Percentiles rank a stretch among this genome's conserved stretches.
These are phyloP conservation scores for Saccharomycopsis selenospora DNA, from an alignment of 805 yeast species.

Conservation along the genomic window DNA sequence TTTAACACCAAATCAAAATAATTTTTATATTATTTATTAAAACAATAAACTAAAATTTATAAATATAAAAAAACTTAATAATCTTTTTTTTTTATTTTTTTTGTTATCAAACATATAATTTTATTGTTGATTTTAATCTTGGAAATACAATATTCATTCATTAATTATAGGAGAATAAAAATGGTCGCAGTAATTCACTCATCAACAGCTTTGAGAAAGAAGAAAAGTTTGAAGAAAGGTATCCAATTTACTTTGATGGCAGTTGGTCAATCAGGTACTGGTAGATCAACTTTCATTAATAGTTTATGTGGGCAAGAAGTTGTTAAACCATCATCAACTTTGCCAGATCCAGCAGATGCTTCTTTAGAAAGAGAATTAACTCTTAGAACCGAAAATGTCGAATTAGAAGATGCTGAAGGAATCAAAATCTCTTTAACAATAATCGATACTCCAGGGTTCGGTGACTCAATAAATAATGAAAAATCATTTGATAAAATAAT, in stretches of 20 bases:
- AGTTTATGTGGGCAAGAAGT: constrained; percentile 85
- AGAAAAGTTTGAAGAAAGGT: constrained; percentile 75
- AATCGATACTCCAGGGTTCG: constrained; percentile 82
- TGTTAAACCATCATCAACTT: constrained; percentile 62
- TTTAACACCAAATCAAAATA: too few relatives aligned
- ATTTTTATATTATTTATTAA: too few relatives aligned
- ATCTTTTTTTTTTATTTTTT: too few relatives aligned
- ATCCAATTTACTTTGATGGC: constrained; percentile 82
- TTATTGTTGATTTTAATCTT: neutral
- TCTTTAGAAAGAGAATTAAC: constrained; percentile 47
- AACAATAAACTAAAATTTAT: neutral
- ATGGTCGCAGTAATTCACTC: constrained; percentile 45
- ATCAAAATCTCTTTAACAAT: constrained; percentile 69
- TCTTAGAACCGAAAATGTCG: constrained; percentile 73
- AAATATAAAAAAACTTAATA: too few relatives aligned
- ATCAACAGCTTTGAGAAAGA: constrained; percentile 56
- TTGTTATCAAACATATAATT: neutral
- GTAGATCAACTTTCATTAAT: constrained; percentile 89
- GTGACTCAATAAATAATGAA: constrained; percentile 63
- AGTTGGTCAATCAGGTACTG: constrained; percentile 80
- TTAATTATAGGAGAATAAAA: neutral
- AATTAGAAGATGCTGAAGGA: constrained; percentile 79
- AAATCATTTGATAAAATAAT: constrained; percentile 60
- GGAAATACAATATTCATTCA: neutral
- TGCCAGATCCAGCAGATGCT: constrained; percentile 45